Conservation (phyloP, 2,329 filamentous ascomycete genomes). For the Colletotrichum graminicola region DNA sequence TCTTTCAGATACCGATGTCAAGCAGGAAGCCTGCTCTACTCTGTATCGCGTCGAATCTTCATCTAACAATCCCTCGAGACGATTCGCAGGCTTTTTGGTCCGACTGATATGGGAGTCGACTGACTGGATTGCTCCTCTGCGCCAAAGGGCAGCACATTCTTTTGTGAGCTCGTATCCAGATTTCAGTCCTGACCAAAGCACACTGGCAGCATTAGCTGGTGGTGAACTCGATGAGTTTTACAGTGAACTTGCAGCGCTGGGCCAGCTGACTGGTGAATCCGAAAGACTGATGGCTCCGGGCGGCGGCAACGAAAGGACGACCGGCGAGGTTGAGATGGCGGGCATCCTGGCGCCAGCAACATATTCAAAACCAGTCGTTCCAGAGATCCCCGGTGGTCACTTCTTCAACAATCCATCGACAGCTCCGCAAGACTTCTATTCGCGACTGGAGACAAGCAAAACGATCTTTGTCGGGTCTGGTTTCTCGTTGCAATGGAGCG, state of each 20-base stretch:
- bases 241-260: background rate
- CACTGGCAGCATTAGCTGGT: background rate
- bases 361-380: background rate
- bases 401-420: background rate
- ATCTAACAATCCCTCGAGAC: conserved; percentile 30
- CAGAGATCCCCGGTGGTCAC: background rate
- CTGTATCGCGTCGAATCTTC: conserved; percentile 33
- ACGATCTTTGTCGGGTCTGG: conserved; percentile 21
- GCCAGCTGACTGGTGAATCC: background rate
- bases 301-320: background rate
- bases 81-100: conserved; percentile 31
- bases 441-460: conserved; percentile 18
- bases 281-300: background rate
- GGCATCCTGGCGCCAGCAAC: background rate
- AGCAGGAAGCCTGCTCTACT: conserved; percentile 42
- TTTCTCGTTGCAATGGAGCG: background rate
- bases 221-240: background rate
- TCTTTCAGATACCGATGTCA: conserved; percentile 41
- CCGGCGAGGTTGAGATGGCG: background rate
- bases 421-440: conserved; percentile 15
- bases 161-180: background rate
- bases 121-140: conserved; percentile 27
- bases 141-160: conserved; percentile 3
- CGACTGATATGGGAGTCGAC: conserved; percentile 27
- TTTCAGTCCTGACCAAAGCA: background rate